These are phyloP conservation scores for Candolleomyces aberdarensis DNA, from an alignment of 768 basidiomycete species.

Conservation along the genomic window DNA sequence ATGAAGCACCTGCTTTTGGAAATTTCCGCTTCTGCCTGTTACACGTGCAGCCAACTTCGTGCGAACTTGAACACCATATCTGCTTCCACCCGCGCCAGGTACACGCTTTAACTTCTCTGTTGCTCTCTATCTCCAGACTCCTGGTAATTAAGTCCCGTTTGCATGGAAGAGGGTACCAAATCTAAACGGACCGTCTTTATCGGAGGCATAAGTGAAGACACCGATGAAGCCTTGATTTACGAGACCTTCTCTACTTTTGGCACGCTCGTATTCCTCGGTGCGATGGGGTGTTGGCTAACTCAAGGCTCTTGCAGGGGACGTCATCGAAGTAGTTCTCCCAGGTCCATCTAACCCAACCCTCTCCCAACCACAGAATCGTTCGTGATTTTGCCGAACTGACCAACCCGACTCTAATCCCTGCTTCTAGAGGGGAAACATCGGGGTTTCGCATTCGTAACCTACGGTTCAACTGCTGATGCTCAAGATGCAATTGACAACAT, in stretches of 20 bases:
- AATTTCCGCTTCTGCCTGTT: neutral
- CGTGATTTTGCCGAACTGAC: neutral
- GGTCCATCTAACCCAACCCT: conserved; percentile 65
- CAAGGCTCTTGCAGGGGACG: conserved; percentile 59
- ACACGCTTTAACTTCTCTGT: neutral
- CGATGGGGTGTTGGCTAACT: neutral
- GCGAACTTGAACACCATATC: conserved; percentile 35
- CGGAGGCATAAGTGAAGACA: conserved; percentile 80
- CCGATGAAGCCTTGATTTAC: conserved; percentile 74
- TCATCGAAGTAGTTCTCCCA: conserved; percentile 90
- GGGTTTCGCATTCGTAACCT: conserved; percentile 94
- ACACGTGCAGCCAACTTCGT: conserved; percentile 26
- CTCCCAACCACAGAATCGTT: conserved; percentile 42
- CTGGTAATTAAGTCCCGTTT: neutral
- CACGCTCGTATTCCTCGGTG: conserved; percentile 30
- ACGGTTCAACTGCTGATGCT: conserved; percentile 74
- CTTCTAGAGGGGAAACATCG: conserved; percentile 73
- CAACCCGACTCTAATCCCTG: conserved; percentile 7
- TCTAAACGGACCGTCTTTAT: conserved; percentile 85
- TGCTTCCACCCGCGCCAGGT: conserved; percentile 12
- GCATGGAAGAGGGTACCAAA: conserved; percentile 81
- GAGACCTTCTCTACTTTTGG: conserved; percentile 88
- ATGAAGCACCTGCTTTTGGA: neutral
- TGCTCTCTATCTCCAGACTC: conserved; percentile 3
- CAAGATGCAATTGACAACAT: conserved; percentile 99